Evolutionary conservation across 768 basidiomycete genomes (phyloP).

Genomic region (Lactarius evosmus): DNA sequence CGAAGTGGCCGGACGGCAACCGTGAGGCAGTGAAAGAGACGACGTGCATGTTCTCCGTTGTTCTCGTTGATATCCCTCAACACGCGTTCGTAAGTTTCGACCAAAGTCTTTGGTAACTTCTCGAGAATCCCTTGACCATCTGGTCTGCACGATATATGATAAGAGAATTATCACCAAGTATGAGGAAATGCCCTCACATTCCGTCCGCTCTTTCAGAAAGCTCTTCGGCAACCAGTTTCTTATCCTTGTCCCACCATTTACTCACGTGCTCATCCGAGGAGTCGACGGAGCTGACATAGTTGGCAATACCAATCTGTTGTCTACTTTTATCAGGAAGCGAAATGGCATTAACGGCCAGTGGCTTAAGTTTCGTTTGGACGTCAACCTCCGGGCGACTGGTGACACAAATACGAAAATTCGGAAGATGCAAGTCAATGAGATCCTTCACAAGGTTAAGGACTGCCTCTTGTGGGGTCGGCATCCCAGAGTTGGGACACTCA

Average conservation of each 20-base stretch:
- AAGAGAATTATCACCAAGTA: neutral
- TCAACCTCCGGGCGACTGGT: slow-evolving; percentile 3
- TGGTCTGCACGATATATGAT: neutral
- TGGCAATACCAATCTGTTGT: slow-evolving; percentile 8
- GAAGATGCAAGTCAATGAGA: neutral
- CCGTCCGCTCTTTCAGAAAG: slow-evolving; percentile 3
- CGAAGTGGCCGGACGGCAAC: no score
- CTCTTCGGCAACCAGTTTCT: neutral
- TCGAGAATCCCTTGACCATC: slow-evolving; percentile 1
- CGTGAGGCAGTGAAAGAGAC: slow-evolving; percentile 13
- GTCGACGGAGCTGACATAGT: slow-evolving; percentile 2
- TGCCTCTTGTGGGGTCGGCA: no score
- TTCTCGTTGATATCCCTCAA: neutral
- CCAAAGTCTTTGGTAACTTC: neutral
- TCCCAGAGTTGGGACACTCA: no score
- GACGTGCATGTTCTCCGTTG: neutral
- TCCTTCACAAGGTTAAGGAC: neutral
- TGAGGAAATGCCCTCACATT: neutral
- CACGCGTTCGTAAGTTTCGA: no score
- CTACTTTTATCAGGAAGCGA: slow-evolving; percentile 5
- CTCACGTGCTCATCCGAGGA: slow-evolving; percentile 3
- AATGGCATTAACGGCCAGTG: neutral
- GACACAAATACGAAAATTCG: neutral
- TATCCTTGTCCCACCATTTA: slow-evolving; percentile 16
- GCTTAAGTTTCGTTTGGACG: neutral